A percentile compares a stretch with the other conserved stretches of the same genome.
These are phyloP conservation scores for Flaveria floridana DNA, from an alignment of 140 eudicot genomes.

Conservation along the genomic window DNA sequence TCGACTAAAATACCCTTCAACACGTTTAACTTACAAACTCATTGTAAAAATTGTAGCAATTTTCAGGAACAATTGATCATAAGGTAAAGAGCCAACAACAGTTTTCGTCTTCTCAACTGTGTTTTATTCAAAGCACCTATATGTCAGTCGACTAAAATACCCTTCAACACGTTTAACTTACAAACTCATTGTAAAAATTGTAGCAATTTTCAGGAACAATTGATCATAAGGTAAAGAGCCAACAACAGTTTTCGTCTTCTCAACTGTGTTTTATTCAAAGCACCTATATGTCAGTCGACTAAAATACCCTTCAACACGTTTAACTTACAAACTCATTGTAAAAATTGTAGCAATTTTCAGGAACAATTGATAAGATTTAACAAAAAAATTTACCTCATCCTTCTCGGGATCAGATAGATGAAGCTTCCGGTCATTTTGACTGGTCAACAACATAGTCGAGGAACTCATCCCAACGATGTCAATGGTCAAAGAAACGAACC, in stretches of 20 bases:
- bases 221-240: conserved; percentile 81
- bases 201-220: not conserved
- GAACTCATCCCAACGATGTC: conserved; percentile 65
- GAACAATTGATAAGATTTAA: not conserved
- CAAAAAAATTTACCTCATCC: conserved; percentile 55
- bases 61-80: not conserved
- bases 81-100: conserved; percentile 81
- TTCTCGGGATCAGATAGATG: conserved; percentile 56
- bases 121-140: conserved; percentile 2
- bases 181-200: not conserved
- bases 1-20: conserved; percentile 22
- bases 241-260: conserved; percentile 75
- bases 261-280: conserved; percentile 47
- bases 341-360: not conserved
- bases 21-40: not conserved
- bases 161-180: not conserved
- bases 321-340: not conserved
- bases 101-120: conserved; percentile 80
- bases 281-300: conserved; percentile 11
- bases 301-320: conserved; percentile 11
- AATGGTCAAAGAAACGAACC: conserved; percentile 65
- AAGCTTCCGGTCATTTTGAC: conserved; percentile 34
- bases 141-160: conserved; percentile 21
- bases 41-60: not conserved
- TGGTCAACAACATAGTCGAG: conserved; percentile 33